Base-by-base conservation (phyloP, 192 early-diverging fungal genomes). In the Coemansia aciculifera region DNA sequence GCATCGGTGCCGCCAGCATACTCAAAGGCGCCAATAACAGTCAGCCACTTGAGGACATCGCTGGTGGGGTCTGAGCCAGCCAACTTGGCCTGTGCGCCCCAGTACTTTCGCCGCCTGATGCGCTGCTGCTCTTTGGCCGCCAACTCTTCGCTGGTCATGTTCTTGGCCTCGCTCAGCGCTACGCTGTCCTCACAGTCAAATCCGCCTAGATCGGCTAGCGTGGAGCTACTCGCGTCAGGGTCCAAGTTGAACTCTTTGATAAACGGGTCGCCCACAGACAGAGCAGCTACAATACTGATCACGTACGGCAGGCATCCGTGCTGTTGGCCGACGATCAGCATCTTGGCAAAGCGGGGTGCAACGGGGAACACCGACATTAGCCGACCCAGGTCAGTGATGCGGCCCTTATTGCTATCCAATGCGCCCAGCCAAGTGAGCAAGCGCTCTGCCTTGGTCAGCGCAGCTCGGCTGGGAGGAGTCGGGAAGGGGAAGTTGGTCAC, bases 401-500 rank as follows among this genome's bases (percentile, higher is more conserved):
- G 85, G 8, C 88, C 74, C 29, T 84, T 92, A 46, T 68, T 83
- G 15, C n/a, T 3, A 43, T 79, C 81, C 21, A 96, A 72, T 7
- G 94, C 94, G 29, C 85, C 92, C 24, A 98, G 75, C 74, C 93
- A 89, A 10, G 84, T 75, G 72, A 98, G 79, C 61, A 91, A 66
- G 40, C 89, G 90, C 78, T 98, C 95, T 8, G 96, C 94, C 43
- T 90, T 85, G 12, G 72, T 71, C 63, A 99, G 82, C 39, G 89
- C 89, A 2, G 88, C 72, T 6, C 85, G 75, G 37, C 86, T 87
- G 36, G 98, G 98, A 36, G 95, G 92, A 9, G 97, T 98, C 6
- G 97, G 96, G 84, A 98, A 99, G 34, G 98, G 98, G 75, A 99
- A 99, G 68, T 94, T 94, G 66, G 89, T 83, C 8, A 99, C 95